Conservation (phyloP, 768 basidiomycete genomes). For the Floccularia luteovirens region DNA sequence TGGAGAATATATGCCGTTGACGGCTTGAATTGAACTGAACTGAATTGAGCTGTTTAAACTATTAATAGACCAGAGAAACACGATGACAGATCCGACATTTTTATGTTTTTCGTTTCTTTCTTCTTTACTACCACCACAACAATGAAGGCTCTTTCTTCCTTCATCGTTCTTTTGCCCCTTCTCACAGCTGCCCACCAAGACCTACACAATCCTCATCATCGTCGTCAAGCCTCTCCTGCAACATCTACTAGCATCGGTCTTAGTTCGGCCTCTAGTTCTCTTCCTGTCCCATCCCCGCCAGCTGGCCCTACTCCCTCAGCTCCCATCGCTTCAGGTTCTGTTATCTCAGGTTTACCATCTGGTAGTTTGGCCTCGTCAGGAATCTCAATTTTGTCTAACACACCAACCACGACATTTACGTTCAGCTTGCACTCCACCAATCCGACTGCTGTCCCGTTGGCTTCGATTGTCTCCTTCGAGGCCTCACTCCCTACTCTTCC, state of each 20-base stretch:
- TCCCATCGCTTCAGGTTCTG: slow-evolving; percentile 1
- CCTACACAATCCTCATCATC: slow-evolving; percentile 14
- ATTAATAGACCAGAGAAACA: background rate
- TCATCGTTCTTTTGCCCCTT: slow-evolving; percentile 28
- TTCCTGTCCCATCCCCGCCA: background rate
- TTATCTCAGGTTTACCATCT: slow-evolving; percentile 7
- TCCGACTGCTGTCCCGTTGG: slow-evolving; percentile 54
- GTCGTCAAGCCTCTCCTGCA: slow-evolving; percentile 20
- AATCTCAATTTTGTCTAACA: too few relatives aligned
- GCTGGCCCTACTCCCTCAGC: background rate
- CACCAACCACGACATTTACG: slow-evolving; percentile 26
- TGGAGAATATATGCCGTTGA: too few relatives aligned
- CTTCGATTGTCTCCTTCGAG: slow-evolving; percentile 36
- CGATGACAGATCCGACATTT: slow-evolving; percentile 5
- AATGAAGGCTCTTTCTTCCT: slow-evolving; percentile 24
- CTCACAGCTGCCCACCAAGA: slow-evolving; percentile 30
- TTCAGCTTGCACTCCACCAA: slow-evolving; percentile 43
- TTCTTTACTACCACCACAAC: slow-evolving; percentile 10
- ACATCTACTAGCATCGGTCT: slow-evolving; percentile 7
- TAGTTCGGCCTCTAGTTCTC: background rate
- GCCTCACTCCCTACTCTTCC: slow-evolving; percentile 33
- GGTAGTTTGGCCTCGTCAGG: too few relatives aligned
- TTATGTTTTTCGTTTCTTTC: slow-evolving; percentile 8
- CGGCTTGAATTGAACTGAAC: background rate
- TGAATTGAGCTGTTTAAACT: background rate